Percentiles rank a stretch among this genome's conserved stretches.
phyloP scores from a whole-genome alignment of 1,284 basidiomycete genomes.

The Leucoagaricus sp. region DNA sequence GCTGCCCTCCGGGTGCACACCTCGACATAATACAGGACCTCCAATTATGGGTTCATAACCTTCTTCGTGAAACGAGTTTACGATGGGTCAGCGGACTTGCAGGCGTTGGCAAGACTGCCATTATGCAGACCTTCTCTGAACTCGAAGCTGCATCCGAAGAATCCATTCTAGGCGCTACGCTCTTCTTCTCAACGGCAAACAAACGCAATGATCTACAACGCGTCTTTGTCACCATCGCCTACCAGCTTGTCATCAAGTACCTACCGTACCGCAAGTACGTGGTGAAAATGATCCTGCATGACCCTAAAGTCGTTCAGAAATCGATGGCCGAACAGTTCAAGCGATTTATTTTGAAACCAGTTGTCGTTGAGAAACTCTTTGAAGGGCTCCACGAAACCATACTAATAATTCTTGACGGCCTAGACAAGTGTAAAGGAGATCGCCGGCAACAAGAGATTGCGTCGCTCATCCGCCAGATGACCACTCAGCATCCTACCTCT shows the following conservation, averaged over 20 bases:
- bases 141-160: too few relatives aligned
- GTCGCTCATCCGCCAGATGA: not conserved
- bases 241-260: not conserved
- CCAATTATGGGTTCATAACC: conserved; percentile 12
- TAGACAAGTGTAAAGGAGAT: not conserved
- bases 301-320: not conserved
- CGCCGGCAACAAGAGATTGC: not conserved
- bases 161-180: not conserved
- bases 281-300: not conserved
- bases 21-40: conserved; percentile 13
- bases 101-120: not conserved
- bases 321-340: not conserved
- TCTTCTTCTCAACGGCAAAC: not conserved
- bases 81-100: not conserved
- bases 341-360: not conserved
- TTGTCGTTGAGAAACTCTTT: not conserved
- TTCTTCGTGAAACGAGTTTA: not conserved
- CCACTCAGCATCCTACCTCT: too few relatives aligned
- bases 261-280: not conserved
- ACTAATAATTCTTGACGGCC: not conserved
- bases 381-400: not conserved
- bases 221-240: not conserved
- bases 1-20: too few relatives aligned
- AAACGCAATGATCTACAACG: not conserved
- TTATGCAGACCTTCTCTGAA: not conserved